These are phyloP conservation scores for Xanthoconium stramineum DNA, from an alignment of 768 basidiomycete species.

Conservation along the genomic window DNA sequence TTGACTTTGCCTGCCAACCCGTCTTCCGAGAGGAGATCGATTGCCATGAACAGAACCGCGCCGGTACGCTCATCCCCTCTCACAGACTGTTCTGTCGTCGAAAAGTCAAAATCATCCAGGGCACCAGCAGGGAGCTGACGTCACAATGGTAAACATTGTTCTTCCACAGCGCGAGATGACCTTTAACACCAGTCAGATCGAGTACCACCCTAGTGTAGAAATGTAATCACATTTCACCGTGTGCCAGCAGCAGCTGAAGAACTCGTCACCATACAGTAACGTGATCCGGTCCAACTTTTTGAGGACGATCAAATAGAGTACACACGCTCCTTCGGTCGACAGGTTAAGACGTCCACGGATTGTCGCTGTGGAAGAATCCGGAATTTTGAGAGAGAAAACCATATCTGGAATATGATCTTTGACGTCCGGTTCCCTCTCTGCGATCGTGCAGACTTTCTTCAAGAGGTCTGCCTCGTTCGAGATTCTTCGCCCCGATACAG, in stretches of 20 bases:
- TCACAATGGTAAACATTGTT: background rate
- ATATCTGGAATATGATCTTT: background rate
- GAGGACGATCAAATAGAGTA: conserved; percentile 1
- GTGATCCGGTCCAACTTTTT: background rate
- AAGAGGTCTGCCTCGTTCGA: background rate
- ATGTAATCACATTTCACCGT: background rate
- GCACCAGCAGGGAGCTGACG: background rate
- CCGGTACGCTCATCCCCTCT: background rate
- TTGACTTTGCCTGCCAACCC: background rate
- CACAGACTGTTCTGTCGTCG: background rate
- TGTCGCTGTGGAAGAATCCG: background rate
- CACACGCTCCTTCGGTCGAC: background rate
- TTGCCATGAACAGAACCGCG: background rate
- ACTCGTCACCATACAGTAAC: background rate
- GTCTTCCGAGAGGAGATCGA: background rate
- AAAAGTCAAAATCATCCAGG: background rate
- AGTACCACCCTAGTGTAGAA: background rate
- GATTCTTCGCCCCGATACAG: background rate
- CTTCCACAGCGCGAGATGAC: conserved; percentile 7
- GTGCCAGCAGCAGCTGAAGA: conserved; percentile 1
- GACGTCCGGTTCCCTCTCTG: background rate
- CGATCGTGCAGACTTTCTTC: background rate
- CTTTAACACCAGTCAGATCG: background rate
- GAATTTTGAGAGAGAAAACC: background rate
- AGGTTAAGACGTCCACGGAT: background rate